These are phyloP conservation scores for Dactylorhiza incarnata DNA, from an alignment of 106 monocot species.

Conservation along the genomic window DNA sequence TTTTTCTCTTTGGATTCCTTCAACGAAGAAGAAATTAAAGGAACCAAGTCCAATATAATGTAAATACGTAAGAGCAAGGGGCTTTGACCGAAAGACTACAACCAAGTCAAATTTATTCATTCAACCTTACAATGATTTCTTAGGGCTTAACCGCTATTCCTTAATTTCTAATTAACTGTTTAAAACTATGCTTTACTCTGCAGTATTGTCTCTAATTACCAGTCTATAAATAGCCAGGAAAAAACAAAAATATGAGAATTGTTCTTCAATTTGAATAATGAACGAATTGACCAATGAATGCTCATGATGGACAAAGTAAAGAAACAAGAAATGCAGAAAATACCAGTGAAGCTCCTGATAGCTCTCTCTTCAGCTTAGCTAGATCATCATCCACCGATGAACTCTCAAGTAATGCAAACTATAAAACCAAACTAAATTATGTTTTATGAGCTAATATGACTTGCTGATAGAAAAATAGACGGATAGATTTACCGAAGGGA, in stretches of 20 bases:
- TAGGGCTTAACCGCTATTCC: neutral
- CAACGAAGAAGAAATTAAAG: no score
- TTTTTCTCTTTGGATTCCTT: no score
- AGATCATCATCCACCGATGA: slow-evolving; percentile 98
- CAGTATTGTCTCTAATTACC: neutral
- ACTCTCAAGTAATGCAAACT: slow-evolving; percentile 93
- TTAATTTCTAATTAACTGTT: neutral
- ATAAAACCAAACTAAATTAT: slow-evolving; percentile 12
- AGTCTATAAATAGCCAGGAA: neutral
- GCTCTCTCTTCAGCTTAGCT: slow-evolving; percentile 59
- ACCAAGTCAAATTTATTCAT: no score
- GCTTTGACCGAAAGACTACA: no score
- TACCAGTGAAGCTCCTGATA: slow-evolving; percentile 71
- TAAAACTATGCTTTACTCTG: neutral
- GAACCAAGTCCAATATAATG: no score
- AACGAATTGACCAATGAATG: neutral
- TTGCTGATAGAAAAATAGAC: neutral
- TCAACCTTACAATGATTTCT: neutral
- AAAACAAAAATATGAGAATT: neutral
- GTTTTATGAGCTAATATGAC: neutral
- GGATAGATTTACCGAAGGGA: neutral
- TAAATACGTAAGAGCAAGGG: no score
- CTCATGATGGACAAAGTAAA: neutral
- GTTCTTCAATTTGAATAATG: neutral
- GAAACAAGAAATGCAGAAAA: neutral